These are phyloP conservation scores for Hypholoma sublateritium DNA, from an alignment of 768 basidiomycete species.

Conservation along the genomic window DNA sequence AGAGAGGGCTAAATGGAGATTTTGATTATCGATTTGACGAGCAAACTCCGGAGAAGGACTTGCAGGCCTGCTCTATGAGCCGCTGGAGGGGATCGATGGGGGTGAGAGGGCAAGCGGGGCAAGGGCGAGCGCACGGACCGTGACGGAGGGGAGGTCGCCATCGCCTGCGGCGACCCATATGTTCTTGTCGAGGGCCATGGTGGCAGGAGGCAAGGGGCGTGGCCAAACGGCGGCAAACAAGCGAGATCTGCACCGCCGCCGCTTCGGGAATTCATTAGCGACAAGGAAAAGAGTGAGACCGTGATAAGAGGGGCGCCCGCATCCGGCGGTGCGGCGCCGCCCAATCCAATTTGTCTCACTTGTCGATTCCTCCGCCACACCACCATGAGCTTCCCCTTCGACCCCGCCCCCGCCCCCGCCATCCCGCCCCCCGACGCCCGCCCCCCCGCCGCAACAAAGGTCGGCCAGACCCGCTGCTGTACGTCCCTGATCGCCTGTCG, in stretches of 20 bases:
- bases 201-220: conserved; percentile 4
- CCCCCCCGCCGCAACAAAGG: conserved; percentile 57
- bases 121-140: conserved; percentile 40
- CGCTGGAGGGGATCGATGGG: conserved; percentile 38
- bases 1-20: conserved; percentile 49
- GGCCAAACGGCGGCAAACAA: conserved; percentile 25
- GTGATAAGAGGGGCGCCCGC: conserved; percentile 4
- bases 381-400: conserved; percentile 21
- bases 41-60: conserved; percentile 29
- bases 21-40: conserved; percentile 29
- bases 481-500: conserved; percentile 41
- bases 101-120: conserved; percentile 8
- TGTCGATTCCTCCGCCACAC: conserved; percentile 16
- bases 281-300: conserved; percentile 13
- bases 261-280: conserved; percentile 25
- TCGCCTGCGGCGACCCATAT: conserved; percentile 95
- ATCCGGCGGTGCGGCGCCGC: conserved; percentile 3
- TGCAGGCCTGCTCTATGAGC: conserved; percentile 59
- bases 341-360: conserved; percentile 18
- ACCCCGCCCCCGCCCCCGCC: conserved; percentile 21
- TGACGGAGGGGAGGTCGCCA: conserved; percentile 78
- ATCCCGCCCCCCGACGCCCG: conserved; percentile 11
- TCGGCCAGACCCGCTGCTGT: conserved; percentile 80
- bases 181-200: conserved; percentile 44
- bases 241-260: conserved; percentile 26